A percentile compares a stretch with the other conserved stretches of the same genome.
phyloP scores from a whole-genome alignment of 352 stramenopile species.

The Phytopythium ostracodes region DNA sequence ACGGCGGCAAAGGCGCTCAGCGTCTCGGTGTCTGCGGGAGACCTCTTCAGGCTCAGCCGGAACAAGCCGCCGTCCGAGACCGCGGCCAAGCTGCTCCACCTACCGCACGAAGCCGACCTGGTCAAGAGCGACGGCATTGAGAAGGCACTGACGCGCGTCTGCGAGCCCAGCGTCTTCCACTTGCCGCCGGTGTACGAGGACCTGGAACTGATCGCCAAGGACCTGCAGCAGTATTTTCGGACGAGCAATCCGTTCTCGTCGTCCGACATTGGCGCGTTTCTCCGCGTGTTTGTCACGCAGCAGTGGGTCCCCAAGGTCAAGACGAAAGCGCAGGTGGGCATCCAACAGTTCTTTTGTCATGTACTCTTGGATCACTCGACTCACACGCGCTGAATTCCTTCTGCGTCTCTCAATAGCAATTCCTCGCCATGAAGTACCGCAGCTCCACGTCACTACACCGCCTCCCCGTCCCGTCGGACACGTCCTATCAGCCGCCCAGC shows the following conservation, averaged over 20 bases:
- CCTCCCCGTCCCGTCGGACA: slow-evolving; percentile 61
- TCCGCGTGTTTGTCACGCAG: slow-evolving; percentile 60
- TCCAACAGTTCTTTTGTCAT: background rate
- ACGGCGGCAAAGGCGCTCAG: slow-evolving; percentile 16
- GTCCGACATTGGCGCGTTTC: slow-evolving; percentile 42
- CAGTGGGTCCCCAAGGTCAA: slow-evolving; percentile 81
- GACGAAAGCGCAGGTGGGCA: slow-evolving; percentile 39
- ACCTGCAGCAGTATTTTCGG: slow-evolving; percentile 49
- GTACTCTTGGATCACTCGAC: background rate
- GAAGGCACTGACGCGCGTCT: slow-evolving; percentile 37
- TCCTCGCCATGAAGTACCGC: slow-evolving; percentile 52
- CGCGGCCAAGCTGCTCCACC: slow-evolving; percentile 13
- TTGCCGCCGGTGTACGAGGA: slow-evolving; percentile 73
- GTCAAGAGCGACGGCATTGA: slow-evolving; percentile 17
- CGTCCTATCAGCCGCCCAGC: slow-evolving; percentile 68
- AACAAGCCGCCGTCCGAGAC: slow-evolving; percentile 42
- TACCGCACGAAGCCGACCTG: slow-evolving; percentile 22
- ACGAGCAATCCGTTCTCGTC: slow-evolving; percentile 17
- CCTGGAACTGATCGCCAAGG: slow-evolving; percentile 51
- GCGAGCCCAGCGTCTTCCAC: slow-evolving; percentile 72
- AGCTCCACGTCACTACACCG: slow-evolving; percentile 37
- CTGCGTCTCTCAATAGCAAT: slow-evolving; percentile 44
- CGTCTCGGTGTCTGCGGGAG: slow-evolving; percentile 9
- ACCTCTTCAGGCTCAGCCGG: slow-evolving; percentile 61
- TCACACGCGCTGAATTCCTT: background rate